phyloP scores from a whole-genome alignment of 306 rosid genomes.

The Ammopiptanthus mongolicus region DNA sequence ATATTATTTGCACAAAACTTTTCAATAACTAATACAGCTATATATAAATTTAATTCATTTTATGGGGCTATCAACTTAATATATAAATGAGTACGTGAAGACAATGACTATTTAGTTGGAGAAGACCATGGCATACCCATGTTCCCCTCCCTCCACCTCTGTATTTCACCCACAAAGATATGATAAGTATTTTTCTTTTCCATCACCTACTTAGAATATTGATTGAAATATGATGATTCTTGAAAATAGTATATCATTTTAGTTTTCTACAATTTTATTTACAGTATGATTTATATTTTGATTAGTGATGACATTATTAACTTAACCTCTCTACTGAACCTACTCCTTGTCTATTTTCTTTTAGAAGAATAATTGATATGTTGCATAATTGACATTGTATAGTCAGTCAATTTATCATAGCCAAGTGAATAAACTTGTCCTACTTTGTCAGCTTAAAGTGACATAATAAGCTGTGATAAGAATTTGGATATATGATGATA shows the following conservation, averaged over 20 bases:
- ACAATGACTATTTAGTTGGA: too few species aligned
- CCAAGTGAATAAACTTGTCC: neutral
- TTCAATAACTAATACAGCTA: too few species aligned
- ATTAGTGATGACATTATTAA: too few species aligned
- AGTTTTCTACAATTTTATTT: neutral
- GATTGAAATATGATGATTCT: neutral
- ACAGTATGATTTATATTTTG: neutral
- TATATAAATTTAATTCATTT: too few species aligned
- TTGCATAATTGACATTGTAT: neutral
- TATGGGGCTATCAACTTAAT: too few species aligned
- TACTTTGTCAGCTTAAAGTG: neutral
- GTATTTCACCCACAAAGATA: neutral
- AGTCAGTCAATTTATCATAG: neutral
- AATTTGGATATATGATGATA: neutral
- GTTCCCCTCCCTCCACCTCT: neutral
- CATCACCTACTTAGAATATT: neutral
- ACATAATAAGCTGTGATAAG: neutral
- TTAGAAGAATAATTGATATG: neutral
- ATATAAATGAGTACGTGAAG: too few species aligned
- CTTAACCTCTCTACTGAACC: neutral
- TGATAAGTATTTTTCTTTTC: neutral
- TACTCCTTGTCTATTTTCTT: neutral
- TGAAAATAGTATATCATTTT: neutral
- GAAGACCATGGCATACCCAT: too few species aligned
- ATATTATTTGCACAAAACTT: too few species aligned